Conservation (phyloP, 305 asterid species). For the Coffea humblotiana region DNA sequence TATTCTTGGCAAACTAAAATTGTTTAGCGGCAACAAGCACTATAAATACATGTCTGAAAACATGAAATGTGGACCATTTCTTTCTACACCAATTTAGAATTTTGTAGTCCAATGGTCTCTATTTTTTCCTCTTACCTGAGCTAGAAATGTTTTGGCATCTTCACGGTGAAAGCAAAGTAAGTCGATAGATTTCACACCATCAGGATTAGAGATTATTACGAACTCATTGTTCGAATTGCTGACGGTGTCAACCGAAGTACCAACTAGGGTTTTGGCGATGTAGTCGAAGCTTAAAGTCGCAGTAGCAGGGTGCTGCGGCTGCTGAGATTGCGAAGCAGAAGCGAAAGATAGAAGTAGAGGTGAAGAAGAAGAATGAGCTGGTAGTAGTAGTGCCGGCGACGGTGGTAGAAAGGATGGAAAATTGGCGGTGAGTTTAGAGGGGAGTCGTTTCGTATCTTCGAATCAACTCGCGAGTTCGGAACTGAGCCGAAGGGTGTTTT, state of each 20-base stretch:
- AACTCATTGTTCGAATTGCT: conserved; percentile 88
- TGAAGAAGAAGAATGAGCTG: conserved; percentile 21
- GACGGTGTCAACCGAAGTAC: conserved; percentile 83
- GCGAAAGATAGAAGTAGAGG: conserved; percentile 57
- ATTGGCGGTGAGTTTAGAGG: conserved; percentile 28
- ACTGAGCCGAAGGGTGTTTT: conserved; percentile 43
- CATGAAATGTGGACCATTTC: too few relatives aligned
- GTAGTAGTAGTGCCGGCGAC: conserved; percentile 14
- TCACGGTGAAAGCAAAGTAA: conserved; percentile 85
- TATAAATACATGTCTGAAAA: too few relatives aligned
- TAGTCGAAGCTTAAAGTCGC: conserved; percentile 45
- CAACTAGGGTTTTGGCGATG: conserved; percentile 69
- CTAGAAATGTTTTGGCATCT: conserved; percentile 89
- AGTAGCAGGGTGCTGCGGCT: conserved; percentile 18
- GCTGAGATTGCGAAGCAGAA: conserved; percentile 56
- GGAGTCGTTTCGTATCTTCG: conserved; percentile 55
- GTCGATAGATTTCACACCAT: conserved; percentile 81
- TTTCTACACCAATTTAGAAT: too few relatives aligned
- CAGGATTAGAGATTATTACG: conserved; percentile 76
- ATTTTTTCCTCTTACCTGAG: conserved; percentile 54
- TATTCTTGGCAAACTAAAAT: too few relatives aligned
- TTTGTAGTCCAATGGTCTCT: too few relatives aligned
- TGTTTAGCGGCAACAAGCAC: too few relatives aligned
- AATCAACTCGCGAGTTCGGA: conserved; percentile 52
- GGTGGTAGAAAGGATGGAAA: conserved; percentile 20